Percentiles rank a stretch among this genome's conserved stretches.
Conservation (phyloP, 169 alveolate genomes). For the Eimeria acervulina region DNA sequence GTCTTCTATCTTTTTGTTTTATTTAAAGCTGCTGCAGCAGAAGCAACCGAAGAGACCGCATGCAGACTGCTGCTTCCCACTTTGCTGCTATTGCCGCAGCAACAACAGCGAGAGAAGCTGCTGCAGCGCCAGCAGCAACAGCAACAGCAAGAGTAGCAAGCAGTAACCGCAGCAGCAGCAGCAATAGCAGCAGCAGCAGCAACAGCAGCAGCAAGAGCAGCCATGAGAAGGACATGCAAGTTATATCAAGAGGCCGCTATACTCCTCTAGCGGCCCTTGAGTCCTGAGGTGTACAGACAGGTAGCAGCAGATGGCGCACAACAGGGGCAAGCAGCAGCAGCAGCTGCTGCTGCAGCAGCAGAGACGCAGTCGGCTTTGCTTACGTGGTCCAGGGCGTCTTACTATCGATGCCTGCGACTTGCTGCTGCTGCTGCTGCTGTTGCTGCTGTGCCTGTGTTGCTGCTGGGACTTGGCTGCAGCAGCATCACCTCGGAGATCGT, state of each 20-base stretch:
- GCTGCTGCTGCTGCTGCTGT: too few relatives aligned
- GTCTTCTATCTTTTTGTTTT: too few relatives aligned
- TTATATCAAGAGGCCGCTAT: not conserved
- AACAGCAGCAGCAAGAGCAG: conserved; percentile 18
- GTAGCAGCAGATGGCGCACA: too few relatives aligned
- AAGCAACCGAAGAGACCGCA: not conserved
- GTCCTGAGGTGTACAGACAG: too few relatives aligned
- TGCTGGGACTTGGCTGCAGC: too few relatives aligned
- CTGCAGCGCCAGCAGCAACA: conserved; percentile 1
- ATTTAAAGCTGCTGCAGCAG: not conserved
- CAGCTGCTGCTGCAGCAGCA: conserved; percentile 11
- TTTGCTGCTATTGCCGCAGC: not conserved
- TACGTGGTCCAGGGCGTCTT: not conserved
- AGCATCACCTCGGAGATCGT: too few relatives aligned
- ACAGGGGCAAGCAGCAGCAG: too few relatives aligned
- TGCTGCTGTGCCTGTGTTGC: too few relatives aligned
- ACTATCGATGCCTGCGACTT: not conserved
- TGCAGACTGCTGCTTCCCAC: not conserved
- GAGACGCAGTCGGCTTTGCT: not conserved
- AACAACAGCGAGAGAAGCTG: conserved; percentile 5
- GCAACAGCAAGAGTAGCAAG: conserved; percentile 25
- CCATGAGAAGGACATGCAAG: too few relatives aligned
- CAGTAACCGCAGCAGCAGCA: conserved; percentile 2
- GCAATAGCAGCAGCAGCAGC: conserved; percentile 34
- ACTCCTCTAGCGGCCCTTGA: not conserved